Evolutionary conservation across 163 green algal species (phyloP).

Genomic region (Scenedesmus sp.): DNA sequence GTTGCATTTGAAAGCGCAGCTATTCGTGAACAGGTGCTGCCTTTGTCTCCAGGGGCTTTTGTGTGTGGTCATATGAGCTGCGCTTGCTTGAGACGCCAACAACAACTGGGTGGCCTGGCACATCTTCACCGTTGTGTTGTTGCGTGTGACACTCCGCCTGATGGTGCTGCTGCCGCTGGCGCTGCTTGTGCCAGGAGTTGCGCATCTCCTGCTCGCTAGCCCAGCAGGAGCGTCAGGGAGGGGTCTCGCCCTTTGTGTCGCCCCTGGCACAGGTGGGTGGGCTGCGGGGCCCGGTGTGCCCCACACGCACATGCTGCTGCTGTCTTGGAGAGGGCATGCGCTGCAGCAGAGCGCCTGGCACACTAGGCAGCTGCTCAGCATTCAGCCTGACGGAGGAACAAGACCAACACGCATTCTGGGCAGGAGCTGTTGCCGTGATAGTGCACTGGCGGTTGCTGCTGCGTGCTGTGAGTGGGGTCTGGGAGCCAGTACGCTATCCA

Average conservation of each 20-base stretch:
- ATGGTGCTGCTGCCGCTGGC: constrained; percentile 30
- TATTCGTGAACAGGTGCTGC: too few relatives aligned
- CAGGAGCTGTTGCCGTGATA: neutral
- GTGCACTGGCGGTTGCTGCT: neutral
- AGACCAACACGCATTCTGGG: too few relatives aligned
- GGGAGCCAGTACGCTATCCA: too few relatives aligned
- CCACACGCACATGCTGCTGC: neutral
- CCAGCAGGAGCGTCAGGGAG: constrained; percentile 90
- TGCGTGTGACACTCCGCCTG: neutral
- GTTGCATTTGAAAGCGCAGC: too few relatives aligned
- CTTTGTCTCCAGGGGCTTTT: too few relatives aligned
- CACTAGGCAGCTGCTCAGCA: too few relatives aligned
- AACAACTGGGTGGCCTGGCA: too few relatives aligned
- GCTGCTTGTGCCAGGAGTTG: constrained; percentile 77
- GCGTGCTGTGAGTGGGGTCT: too few relatives aligned
- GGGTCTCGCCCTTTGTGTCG: constrained; percentile 89
- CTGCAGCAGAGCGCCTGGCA: too few relatives aligned
- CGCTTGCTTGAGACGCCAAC: too few relatives aligned
- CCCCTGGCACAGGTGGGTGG: constrained; percentile 85
- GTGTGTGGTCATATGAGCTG: too few relatives aligned
- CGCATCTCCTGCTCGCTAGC: constrained; percentile 88
- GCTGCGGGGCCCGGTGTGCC: neutral
- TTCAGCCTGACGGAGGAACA: too few relatives aligned
- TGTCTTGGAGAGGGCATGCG: neutral
- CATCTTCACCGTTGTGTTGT: constrained; percentile 18